Conservation (phyloP, 2,329 filamentous ascomycete genomes). For the Colletotrichum scovillei region DNA sequence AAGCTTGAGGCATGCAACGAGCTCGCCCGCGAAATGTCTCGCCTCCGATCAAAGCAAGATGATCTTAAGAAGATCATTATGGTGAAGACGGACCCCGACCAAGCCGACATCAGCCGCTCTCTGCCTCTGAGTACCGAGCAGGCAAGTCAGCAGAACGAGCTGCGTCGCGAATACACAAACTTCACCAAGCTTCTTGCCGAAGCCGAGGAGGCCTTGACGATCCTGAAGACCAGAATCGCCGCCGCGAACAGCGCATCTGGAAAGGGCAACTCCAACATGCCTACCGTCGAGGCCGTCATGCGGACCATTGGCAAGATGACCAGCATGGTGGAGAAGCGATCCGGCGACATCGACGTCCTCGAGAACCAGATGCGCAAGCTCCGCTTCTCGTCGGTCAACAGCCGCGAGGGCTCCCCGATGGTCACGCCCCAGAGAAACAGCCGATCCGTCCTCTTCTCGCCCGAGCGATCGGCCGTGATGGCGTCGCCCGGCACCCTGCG, state of each 20-base stretch:
- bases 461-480: slow-evolving; percentile 50
- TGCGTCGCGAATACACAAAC: slow-evolving; percentile 79
- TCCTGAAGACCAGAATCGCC: slow-evolving; percentile 83
- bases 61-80: slow-evolving; percentile 83
- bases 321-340: slow-evolving; percentile 89
- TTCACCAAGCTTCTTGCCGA: slow-evolving; percentile 81
- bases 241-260: slow-evolving; percentile 62
- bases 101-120: slow-evolving; percentile 71
- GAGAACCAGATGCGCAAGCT: slow-evolving; percentile 87
- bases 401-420: slow-evolving; percentile 57
- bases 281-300: slow-evolving; percentile 91
- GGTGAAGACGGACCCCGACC: slow-evolving; percentile 74
- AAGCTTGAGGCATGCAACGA: slow-evolving; percentile 77
- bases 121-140: slow-evolving; percentile 88
- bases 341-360: slow-evolving; percentile 88
- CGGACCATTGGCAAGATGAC: slow-evolving; percentile 95
- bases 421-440: slow-evolving; percentile 51
- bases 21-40: slow-evolving; percentile 75
- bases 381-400: slow-evolving; percentile 57
- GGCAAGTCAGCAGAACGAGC: slow-evolving; percentile 82
- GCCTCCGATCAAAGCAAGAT: slow-evolving; percentile 79
- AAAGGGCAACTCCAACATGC: slow-evolving; percentile 63
- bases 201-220: slow-evolving; percentile 81
- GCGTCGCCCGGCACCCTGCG: slow-evolving; percentile 55
- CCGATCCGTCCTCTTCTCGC: slow-evolving; percentile 50